Percentiles rank a stretch among this genome's conserved stretches.
phyloP scores from a whole-genome alignment of 805 yeast genomes.

The Kazachstania kunashirensis region DNA sequence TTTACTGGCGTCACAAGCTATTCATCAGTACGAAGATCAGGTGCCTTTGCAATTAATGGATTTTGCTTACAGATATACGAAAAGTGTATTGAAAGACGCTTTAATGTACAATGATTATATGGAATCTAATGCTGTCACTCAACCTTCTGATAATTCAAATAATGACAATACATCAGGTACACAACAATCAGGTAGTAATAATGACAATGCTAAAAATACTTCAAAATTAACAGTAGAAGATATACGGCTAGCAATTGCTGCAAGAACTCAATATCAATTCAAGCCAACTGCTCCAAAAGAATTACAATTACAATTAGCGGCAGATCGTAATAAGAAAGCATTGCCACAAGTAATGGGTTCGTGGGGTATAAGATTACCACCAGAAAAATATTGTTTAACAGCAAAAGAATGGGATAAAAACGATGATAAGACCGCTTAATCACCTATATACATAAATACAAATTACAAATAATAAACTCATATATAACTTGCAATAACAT shows the following conservation, averaged over 20 bases:
- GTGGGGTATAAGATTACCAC: constrained; percentile 91
- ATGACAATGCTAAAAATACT: not conserved
- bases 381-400: constrained; percentile 92
- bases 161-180: not conserved
- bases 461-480: too few relatives aligned
- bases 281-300: constrained; percentile 91
- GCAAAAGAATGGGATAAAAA: constrained; percentile 31
- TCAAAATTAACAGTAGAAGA: constrained; percentile 74
- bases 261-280: constrained; percentile 91
- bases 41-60: constrained; percentile 96
- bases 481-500: too few relatives aligned
- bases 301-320: constrained; percentile 78
- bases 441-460: too few relatives aligned
- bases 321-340: constrained; percentile 80
- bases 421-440: too few relatives aligned
- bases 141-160: not conserved
- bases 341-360: constrained; percentile 85
- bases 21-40: constrained; percentile 86
- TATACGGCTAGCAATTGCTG: constrained; percentile 82
- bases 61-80: constrained; percentile 85
- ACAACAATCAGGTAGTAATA: not conserved
- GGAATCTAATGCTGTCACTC: constrained; percentile 12
- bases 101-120: constrained; percentile 81
- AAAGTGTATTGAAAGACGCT: constrained; percentile 82
- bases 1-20: constrained; percentile 87